These are phyloP conservation scores for Yamadazyma nakazawae DNA, from an alignment of 805 yeast genomes.

Conservation along the genomic window DNA sequence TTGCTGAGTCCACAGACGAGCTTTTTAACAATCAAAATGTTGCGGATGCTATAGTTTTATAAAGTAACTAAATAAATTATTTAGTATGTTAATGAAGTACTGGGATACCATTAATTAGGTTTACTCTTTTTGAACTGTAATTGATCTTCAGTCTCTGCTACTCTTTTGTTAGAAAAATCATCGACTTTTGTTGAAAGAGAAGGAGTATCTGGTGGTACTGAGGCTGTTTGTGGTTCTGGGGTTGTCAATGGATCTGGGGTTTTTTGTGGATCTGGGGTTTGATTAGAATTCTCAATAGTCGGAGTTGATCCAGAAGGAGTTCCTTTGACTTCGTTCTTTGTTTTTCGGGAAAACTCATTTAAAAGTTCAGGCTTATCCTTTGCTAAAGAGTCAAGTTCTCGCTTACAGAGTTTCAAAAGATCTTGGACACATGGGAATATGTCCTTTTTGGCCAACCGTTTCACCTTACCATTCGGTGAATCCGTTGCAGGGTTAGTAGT, in stretches of 20 bases:
- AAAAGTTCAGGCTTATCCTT: constrained; percentile 30
- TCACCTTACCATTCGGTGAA: constrained; percentile 29
- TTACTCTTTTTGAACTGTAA: background rate
- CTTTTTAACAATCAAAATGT: background rate
- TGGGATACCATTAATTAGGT: background rate
- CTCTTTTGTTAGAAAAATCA: background rate
- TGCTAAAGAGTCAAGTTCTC: constrained; percentile 28
- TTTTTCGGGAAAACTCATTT: constrained; percentile 21
- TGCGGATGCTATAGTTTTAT: background rate
- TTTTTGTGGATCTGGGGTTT: background rate
- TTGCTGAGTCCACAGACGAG: background rate
- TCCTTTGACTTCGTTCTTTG: background rate
- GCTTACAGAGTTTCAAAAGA: constrained; percentile 25
- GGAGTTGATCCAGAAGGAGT: too few relatives aligned
- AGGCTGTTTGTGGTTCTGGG: background rate
- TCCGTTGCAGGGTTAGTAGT: constrained; percentile 12
- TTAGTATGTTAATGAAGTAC: background rate
- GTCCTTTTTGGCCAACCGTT: constrained; percentile 41
- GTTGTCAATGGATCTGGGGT: too few relatives aligned
- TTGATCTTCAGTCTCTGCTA: background rate
- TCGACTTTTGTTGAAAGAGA: background rate
- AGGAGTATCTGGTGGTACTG: background rate
- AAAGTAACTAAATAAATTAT: background rate
- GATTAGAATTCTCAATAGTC: too few relatives aligned
- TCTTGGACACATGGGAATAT: constrained; percentile 40